phyloP scores from a whole-genome alignment of 2,329 filamentous ascomycete species.

The Hymenotorrendiella dingleyae region DNA sequence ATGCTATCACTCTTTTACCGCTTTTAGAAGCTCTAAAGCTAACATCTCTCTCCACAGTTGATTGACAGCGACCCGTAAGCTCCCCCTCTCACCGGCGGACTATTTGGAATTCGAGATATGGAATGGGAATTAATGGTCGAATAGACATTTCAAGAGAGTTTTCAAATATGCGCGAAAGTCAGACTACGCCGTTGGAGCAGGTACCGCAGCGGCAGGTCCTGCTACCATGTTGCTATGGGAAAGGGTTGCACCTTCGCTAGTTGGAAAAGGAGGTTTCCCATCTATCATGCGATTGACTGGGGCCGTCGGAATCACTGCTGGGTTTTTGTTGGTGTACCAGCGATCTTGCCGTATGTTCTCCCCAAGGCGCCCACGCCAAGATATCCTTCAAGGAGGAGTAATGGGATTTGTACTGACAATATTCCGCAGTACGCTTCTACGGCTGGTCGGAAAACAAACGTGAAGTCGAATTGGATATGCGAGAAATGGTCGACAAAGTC shows the following conservation, averaged over 20 bases:
- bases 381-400: background rate
- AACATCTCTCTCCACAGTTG: slow-evolving; percentile 57
- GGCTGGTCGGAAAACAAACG: slow-evolving; percentile 88
- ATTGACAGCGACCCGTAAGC: slow-evolving; percentile 98
- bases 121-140: slow-evolving; percentile 26
- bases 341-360: slow-evolving; percentile 74
- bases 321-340: slow-evolving; percentile 81
- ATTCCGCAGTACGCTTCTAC: slow-evolving; percentile 76
- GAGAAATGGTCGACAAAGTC: slow-evolving; percentile 94
- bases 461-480: slow-evolving; percentile 94
- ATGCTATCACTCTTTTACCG: slow-evolving; percentile 34
- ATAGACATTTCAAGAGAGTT: slow-evolving; percentile 85
- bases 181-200: slow-evolving; percentile 71
- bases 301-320: slow-evolving; percentile 67
- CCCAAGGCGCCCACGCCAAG: background rate
- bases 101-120: slow-evolving; percentile 2
- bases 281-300: slow-evolving; percentile 75
- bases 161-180: slow-evolving; percentile 77
- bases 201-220: slow-evolving; percentile 66
- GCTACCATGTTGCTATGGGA: slow-evolving; percentile 74
- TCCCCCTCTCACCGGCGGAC: slow-evolving; percentile 9
- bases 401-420: background rate
- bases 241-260: slow-evolving; percentile 75
- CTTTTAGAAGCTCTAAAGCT: slow-evolving; percentile 17
- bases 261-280: slow-evolving; percentile 75